These are phyloP conservation scores for Wolfiporia cocos DNA, from an alignment of 1,284 basidiomycete species.

Conservation along the genomic window DNA sequence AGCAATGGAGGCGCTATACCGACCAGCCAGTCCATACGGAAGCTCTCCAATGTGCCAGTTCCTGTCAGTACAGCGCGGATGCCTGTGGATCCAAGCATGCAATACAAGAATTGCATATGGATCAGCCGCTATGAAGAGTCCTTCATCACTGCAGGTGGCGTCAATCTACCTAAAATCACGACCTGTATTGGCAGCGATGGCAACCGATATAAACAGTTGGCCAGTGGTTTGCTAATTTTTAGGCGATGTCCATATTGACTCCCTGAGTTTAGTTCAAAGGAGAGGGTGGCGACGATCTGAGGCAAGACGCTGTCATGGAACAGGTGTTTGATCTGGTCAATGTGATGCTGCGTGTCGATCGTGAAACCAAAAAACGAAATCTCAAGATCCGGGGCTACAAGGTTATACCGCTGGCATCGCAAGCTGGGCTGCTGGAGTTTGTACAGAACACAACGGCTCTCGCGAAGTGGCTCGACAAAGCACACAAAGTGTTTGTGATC, in stretches of 20 bases:
- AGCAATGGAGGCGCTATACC: too few species aligned
- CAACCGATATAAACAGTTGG: conserved; percentile 73
- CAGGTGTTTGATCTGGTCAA: conserved; percentile 95
- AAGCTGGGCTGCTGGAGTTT: conserved; percentile 89
- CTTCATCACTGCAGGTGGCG: conserved; percentile 73
- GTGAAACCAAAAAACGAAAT: conserved; percentile 68
- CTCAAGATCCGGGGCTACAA: conserved; percentile 83
- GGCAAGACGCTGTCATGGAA: conserved; percentile 99
- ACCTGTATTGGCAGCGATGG: conserved; percentile 71
- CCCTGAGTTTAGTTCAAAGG: conserved; percentile 76
- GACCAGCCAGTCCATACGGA: conserved; percentile 35
- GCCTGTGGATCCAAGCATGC: conserved; percentile 65
- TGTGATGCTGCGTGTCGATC: conserved; percentile 66
- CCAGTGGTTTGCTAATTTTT: conserved; percentile 31
- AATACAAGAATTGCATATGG: conserved; percentile 65
- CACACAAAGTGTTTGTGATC: conserved; percentile 53
- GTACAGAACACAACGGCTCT: conserved; percentile 79
- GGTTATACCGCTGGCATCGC: conserved; percentile 79
- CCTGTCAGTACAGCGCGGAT: conserved; percentile 78
- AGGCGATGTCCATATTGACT: not conserved
- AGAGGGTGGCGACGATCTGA: conserved; percentile 82
- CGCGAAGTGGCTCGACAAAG: conserved; percentile 49
- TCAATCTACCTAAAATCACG: conserved; percentile 82
- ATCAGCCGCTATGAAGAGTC: conserved; percentile 55
- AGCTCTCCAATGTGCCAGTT: conserved; percentile 53